Percentiles rank a stretch among this genome's conserved stretches.
phyloP scores from a whole-genome alignment of 306 rosid species.

The Cajanus cajan region DNA sequence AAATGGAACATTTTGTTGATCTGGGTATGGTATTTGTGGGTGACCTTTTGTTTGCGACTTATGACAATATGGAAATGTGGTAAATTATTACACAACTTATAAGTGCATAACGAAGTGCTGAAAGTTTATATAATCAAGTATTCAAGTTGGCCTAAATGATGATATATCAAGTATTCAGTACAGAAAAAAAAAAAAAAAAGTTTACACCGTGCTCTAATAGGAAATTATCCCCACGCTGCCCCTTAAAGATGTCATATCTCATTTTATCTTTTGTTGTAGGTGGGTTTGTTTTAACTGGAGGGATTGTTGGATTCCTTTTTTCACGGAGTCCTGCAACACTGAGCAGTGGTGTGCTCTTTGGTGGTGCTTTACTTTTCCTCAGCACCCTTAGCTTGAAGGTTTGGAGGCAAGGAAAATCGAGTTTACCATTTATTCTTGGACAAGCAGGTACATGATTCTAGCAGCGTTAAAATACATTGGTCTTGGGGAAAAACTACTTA shows the following conservation, averaged over 20 bases:
- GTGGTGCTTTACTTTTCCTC: constrained; percentile 85
- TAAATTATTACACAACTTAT: not conserved
- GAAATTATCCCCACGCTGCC: not conserved
- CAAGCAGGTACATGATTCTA: constrained; percentile 68
- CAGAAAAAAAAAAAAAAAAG: not conserved
- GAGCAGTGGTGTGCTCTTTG: constrained; percentile 60
- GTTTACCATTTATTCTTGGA: constrained; percentile 81
- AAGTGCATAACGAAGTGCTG: too few relatives aligned
- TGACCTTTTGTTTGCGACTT: constrained; percentile 18
- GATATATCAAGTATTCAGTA: not conserved
- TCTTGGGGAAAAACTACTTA: not conserved
- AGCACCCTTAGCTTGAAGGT: constrained; percentile 87
- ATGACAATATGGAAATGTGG: not conserved
- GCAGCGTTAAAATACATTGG: not conserved
- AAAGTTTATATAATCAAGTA: too few relatives aligned
- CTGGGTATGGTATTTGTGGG: not conserved
- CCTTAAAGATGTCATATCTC: not conserved
- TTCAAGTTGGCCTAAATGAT: too few relatives aligned
- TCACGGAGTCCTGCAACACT: constrained; percentile 69
- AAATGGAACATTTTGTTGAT: not conserved
- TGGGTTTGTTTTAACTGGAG: constrained; percentile 79
- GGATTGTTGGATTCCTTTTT: constrained; percentile 64
- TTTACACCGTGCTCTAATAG: not conserved
- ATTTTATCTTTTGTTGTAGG: constrained; percentile 42
- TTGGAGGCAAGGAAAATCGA: constrained; percentile 93